A percentile compares a stretch with the other conserved stretches of the same genome.
phyloP scores from a whole-genome alignment of 2,329 filamentous ascomycete species.

The Fusarium sp. region DNA sequence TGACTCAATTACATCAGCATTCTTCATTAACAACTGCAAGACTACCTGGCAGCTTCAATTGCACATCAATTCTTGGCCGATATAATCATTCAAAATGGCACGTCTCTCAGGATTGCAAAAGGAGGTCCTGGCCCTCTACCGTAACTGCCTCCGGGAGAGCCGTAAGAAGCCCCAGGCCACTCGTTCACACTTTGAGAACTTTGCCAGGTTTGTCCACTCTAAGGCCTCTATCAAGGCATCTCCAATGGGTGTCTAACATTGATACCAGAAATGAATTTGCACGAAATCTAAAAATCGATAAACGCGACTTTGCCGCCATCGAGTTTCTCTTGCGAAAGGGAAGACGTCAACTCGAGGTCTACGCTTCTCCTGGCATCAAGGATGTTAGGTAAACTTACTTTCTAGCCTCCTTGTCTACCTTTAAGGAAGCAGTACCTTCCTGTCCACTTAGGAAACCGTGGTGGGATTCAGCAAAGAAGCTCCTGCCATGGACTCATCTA shows the following conservation, averaged over 20 bases:
- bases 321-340: constrained; percentile 89
- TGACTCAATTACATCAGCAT: constrained; percentile 23
- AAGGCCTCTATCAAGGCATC: neutral
- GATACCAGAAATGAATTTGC: constrained; percentile 77
- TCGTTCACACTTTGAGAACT: constrained; percentile 70
- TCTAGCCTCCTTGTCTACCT: neutral
- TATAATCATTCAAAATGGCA: constrained; percentile 27
- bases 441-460: neutral
- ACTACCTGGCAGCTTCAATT: neutral
- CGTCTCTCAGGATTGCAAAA: constrained; percentile 86
- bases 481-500: neutral
- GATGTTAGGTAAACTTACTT: constrained; percentile 64
- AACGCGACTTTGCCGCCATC: constrained; percentile 86
- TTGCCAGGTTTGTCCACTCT: constrained; percentile 65
- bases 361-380: constrained; percentile 82
- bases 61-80: neutral
- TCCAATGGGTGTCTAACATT: constrained; percentile 5
- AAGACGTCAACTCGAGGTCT: constrained; percentile 81
- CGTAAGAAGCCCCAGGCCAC: constrained; percentile 79
- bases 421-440: neutral
- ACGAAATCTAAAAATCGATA: constrained; percentile 74
- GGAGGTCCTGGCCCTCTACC: constrained; percentile 87
- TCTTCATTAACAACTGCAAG: neutral
- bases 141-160: constrained; percentile 83
- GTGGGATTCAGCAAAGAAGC: neutral